Base-by-base conservation (phyloP, 1,139 yeast genomes). In the Pichiaceae sp. region DNA sequence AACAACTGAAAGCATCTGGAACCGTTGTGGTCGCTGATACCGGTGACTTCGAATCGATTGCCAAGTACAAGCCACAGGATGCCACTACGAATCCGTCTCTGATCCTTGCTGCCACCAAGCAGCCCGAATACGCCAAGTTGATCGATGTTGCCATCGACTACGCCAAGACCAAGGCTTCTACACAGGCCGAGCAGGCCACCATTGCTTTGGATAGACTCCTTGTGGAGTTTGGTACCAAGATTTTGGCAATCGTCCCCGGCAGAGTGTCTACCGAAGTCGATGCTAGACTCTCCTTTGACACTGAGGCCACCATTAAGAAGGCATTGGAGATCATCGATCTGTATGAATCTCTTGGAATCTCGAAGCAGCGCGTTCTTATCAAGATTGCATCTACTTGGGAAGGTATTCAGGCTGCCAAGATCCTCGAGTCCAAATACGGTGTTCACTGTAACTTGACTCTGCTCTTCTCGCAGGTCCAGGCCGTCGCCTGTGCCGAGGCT, bases 401-500 rank as follows among this genome's bases (percentile, higher is more conserved):
- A 71, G 98, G 98, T 74, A 91, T 91, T 63, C 96, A 86, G 68
- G 98, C 98, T 54, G 98, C 99, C 43, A 78, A 80, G 63, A 95
- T 84, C 65, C 77, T 93, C 63, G 98, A 93, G 72, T 64, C 79
- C 49, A 78, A 91, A 67, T 75, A 91, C 71, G 87, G 78, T 39
- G 77, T 91, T 56, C 98, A 91, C 81, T 78, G 85, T 70, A 91
- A 91, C 78, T 75, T 91, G 74, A 93, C 98, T 43, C 72, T 91
- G 54, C 75, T 93, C 60, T 91, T 91, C 79, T 84, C 96, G 34
- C 85, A 86, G 58, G 85, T 78, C 43, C 98, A 91, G 72, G 99
- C 98, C 47, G 96, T 91, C 60, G 96, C 99, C 45, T 85, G 94
- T 70, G 98, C 98, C 52, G 99, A 91, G 71, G 98, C 98, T 57